A percentile compares a stretch with the other conserved stretches of the same genome.
These are phyloP conservation scores for Penicillium oxalicum DNA, from an alignment of 2,329 filamentous ascomycete genomes.

Conservation along the genomic window DNA sequence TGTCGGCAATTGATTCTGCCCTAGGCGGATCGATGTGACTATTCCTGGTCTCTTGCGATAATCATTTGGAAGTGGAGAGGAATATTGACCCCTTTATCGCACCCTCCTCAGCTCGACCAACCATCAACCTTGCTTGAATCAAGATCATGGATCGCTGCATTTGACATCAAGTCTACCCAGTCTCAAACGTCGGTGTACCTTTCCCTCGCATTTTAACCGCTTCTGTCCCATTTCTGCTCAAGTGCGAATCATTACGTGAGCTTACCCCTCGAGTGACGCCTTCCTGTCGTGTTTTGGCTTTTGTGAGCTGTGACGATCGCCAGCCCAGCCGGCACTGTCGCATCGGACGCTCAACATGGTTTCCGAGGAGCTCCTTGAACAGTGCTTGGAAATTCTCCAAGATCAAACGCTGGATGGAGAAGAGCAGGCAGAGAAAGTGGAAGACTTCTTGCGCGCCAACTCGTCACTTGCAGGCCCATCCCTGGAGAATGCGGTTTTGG, in stretches of 20 bases:
- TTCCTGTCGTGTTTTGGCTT: conserved; percentile 2
- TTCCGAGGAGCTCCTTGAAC: conserved; percentile 85
- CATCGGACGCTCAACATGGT: conserved; percentile 58
- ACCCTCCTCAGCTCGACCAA: neutral
- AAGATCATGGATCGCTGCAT: conserved; percentile 14
- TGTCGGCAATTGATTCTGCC: neutral
- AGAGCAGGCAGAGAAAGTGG: conserved; percentile 87
- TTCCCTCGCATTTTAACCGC: neutral
- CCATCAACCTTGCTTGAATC: conserved; percentile 4
- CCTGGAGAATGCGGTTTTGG: conserved; percentile 84
- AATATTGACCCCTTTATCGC: conserved; percentile 7
- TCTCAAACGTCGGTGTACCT: neutral
- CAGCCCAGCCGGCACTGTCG: conserved; percentile 4
- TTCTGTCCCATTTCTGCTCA: neutral
- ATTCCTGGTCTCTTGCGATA: conserved; percentile 12
- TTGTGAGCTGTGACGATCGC: conserved; percentile 7
- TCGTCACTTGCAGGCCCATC: conserved; percentile 67
- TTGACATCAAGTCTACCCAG: conserved; percentile 8
- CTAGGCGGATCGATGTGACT: conserved; percentile 28
- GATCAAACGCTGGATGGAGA: conserved; percentile 81
- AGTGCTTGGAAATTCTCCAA: conserved; percentile 82
- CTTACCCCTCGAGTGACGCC: neutral
- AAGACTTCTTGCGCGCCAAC: conserved; percentile 75
- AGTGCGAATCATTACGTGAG: neutral
- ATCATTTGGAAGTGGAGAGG: neutral